Evolutionary conservation across 2,329 filamentous ascomycete genomes (phyloP), one percentile per base, ranked within the genome.

Genomic region (Coniella lustricola): DNA sequence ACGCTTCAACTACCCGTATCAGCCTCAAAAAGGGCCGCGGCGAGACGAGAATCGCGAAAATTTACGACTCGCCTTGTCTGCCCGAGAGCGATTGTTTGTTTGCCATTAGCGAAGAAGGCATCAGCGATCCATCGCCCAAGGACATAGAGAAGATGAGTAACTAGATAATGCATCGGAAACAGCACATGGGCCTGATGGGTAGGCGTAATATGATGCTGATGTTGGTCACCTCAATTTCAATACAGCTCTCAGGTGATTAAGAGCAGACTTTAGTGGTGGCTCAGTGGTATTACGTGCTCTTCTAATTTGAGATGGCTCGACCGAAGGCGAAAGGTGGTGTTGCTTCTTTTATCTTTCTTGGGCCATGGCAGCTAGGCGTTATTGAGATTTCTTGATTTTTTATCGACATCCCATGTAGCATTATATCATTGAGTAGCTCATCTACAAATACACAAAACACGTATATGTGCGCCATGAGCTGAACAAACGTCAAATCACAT

Each of bases 1-100:
- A 98, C 66, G 90, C 93, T 45, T 95, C 89, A 62, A 98, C 93
- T 1, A 98, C 93, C 2, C 79, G 93, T 61, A 77, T 98, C 59
- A 96, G 90, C 61, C 67, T 98, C 63, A 96, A 95, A 73, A 98
- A 98, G 68, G 94, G 93, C 2, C 79, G 93, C 48, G 93, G 80
- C 25, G 93, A 98, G 74, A 98, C 93, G 18, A 81, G 93, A 72
- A 88, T 98, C 57, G 95, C 93, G 72, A 98, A 97, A 75, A 98
- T 98, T 54, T 98, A 98, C 64, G 94, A 98, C 69, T 97, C 90
- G 59, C 93, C 93, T 2, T 98, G 93, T 67, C 72, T 98, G 55
- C 93, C 93, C 0, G 93, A 98, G 70, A 94, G 89, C 60, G 94
- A 98, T 66, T 95, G 89, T 63, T 70, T 97, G 58, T 98, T 98